Percentiles rank a stretch among this genome's conserved stretches.
These are phyloP conservation scores for Pichia californica DNA, from an alignment of 805 yeast genomes.

Conservation along the genomic window DNA sequence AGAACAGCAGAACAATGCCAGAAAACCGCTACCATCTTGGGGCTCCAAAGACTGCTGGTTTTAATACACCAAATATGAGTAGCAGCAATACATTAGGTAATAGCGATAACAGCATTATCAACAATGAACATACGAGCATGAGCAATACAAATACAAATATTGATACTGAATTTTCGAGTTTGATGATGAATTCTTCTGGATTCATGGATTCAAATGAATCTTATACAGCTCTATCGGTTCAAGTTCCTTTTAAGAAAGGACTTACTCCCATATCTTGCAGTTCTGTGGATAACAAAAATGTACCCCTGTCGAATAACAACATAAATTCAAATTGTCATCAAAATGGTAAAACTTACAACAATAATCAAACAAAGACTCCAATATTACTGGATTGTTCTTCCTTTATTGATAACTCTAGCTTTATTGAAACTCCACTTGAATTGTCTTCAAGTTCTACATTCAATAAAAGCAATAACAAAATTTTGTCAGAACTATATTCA, in stretches of 20 bases:
- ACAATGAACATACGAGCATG: neutral
- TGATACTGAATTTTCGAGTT: too few species aligned
- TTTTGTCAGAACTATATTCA: slow-evolving; percentile 3
- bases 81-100: neutral
- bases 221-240: too few species aligned
- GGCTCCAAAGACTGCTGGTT: neutral
- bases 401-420: neutral
- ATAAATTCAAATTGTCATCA: neutral
- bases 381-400: neutral
- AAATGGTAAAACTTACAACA: neutral
- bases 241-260: too few species aligned
- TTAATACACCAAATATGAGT: too few species aligned
- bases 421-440: neutral
- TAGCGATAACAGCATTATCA: neutral
- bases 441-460: neutral
- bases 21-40: neutral
- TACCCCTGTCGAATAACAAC: too few species aligned
- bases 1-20: neutral
- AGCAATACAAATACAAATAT: too few species aligned
- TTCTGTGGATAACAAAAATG: too few species aligned
- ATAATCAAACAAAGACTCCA: too few species aligned
- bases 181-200: too few species aligned
- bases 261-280: too few species aligned
- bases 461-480: neutral
- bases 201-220: too few species aligned